A percentile compares a stretch with the other conserved stretches of the same genome.
phyloP scores from a whole-genome alignment of 345 rosid species.

The Populus euphratica region DNA sequence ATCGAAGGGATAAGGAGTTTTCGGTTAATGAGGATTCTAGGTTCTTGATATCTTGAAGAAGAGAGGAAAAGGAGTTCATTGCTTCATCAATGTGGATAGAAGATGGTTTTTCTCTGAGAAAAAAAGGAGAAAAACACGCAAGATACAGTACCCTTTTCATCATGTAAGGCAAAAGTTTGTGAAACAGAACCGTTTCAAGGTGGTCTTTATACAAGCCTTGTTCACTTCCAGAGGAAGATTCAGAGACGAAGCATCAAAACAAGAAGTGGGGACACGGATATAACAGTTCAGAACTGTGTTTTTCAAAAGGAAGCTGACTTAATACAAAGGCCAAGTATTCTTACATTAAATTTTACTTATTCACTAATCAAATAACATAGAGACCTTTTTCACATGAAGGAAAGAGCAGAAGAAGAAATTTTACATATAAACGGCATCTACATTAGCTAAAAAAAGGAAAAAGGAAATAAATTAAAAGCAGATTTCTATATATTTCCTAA shows the following conservation, averaged over 20 bases:
- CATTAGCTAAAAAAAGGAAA: background rate
- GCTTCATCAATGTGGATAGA: background rate
- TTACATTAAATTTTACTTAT: background rate
- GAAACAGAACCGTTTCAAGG: background rate
- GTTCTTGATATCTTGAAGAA: background rate
- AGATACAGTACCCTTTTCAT: background rate
- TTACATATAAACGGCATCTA: background rate
- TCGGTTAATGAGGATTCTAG: background rate
- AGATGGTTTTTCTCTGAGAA: background rate
- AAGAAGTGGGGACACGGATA: background rate
- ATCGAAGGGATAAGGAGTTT: background rate
- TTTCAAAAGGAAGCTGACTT: background rate
- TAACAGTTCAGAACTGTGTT: background rate
- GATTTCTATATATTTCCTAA: background rate
- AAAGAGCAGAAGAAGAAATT: background rate
- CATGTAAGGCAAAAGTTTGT: background rate
- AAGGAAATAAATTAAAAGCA: no score
- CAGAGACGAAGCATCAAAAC: background rate
- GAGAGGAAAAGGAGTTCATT: background rate
- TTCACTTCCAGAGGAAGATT: background rate
- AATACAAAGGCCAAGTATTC: background rate
- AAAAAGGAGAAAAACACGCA: background rate
- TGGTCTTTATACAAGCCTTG: background rate
- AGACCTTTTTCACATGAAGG: background rate
- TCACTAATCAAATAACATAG: background rate